phyloP scores from a whole-genome alignment of 495 filamentous ascomycete species.

The Trichodelitschia bisporula region DNA sequence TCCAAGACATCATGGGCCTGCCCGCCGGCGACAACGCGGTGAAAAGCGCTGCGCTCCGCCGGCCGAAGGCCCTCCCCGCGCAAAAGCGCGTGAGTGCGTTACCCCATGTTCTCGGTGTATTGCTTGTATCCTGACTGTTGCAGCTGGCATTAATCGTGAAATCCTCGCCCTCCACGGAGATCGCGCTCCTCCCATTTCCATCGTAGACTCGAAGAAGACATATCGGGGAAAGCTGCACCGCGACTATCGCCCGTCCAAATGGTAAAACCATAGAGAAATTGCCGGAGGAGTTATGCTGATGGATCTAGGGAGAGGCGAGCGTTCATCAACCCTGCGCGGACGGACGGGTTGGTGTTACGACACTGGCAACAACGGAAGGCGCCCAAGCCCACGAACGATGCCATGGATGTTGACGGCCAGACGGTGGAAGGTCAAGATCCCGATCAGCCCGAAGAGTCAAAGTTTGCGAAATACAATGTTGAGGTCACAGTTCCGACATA shows the following conservation, averaged over 20 bases:
- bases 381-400: conserved; percentile 20
- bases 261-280: conserved; percentile 3
- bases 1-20: conserved; percentile 13
- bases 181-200: conserved; percentile 41
- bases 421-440: conserved; percentile 8
- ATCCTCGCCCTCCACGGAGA: conserved; percentile 40
- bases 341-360: conserved; percentile 30
- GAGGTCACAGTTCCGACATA: conserved; percentile 50
- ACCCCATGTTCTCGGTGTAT: too few relatives aligned
- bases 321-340: conserved; percentile 34
- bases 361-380: conserved; percentile 33
- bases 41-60: conserved; percentile 5
- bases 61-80: conserved; percentile 8
- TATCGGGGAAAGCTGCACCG: conserved; percentile 33
- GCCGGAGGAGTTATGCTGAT: too few relatives aligned
- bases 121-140: too few relatives aligned
- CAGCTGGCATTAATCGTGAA: conserved; percentile 50
- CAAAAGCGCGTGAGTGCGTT: too few relatives aligned
- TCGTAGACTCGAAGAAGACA: conserved; percentile 30
- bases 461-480: conserved; percentile 66
- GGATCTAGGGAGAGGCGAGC: conserved; percentile 14
- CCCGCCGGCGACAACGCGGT: conserved; percentile 3
- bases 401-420: conserved; percentile 17
- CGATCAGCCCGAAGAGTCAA: conserved; percentile 26
- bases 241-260: conserved; percentile 16